Base-by-base conservation (phyloP, 148 eudicot species). In the Agrostemma githago region DNA sequence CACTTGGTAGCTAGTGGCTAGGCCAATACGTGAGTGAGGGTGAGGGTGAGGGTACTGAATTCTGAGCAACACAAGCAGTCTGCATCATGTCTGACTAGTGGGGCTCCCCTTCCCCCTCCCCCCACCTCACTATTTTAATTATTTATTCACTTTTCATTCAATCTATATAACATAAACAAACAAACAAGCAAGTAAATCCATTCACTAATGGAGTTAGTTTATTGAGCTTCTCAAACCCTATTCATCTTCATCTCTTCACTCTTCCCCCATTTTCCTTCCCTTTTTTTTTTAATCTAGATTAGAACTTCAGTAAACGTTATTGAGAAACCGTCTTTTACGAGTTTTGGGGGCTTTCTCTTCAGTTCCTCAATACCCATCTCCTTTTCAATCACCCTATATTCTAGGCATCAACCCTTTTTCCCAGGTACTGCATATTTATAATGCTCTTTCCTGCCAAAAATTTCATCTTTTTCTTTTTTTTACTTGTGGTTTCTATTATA, bases 221-320 rank as follows among this genome's bases (percentile, higher is more conserved):
- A 5, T 64, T n/a, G 51, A 40, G 26, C 42, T 26, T 71, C 8
- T 71, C 19, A 40, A 54, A 54, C 44, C 59, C 42, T 59, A 48
- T 54, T 70, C 60, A 66, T 66, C 69, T 66, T 66, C 69, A 66
- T 53, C 43, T 70, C 73, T 70, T 37, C 42, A 34, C 59, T 26
- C 34, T 26, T 26, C 34, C 34, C 34, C 34, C 74, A 3, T 59
- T 72, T 42, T 59, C 39, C 17, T 14, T 26, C 56, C 15, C 34
- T 51, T 10, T 48, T 51, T 48, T 51, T 48, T 6, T 0, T 0
- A 26, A 26, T 26, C 34, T 26, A 26, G 34, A 26, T 26, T 26
- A 26, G 34, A 0, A 0, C 34, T 26, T 26, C 34, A 26, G 34
- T 26, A 26, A 26, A 26, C 34, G 34, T 26, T 26, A 26, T 26